Evolutionary conservation across 306 rosid species (phyloP), one percentile per base, ranked within the genome.

Genomic region (Cicer bijugum): DNA sequence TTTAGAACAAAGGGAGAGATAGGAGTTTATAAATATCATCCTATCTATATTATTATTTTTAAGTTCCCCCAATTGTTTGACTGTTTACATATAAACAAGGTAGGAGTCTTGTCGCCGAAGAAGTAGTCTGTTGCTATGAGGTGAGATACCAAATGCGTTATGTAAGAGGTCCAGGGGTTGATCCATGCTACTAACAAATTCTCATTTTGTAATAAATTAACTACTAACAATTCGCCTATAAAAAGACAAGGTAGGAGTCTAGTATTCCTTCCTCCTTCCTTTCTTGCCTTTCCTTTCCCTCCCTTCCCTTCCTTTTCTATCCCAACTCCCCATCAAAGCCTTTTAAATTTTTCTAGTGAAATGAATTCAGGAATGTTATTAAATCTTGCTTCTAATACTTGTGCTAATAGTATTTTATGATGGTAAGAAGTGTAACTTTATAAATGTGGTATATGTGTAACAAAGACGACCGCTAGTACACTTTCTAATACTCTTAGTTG

Each of bases 321-420:
- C 19, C 5, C 8, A 35, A 60, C 45, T 60, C 12, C 20, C 19
- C 12, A 12, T 35, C 12, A 37, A 59, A 35, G 7, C 46, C 20
- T 38, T 50, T 14, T 8, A 60, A 19, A 37, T 45, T 35, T 35
- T 71, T 42, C 44, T 55, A 45, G 37, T 42, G 12, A 4, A 64
- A 16, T 50, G 20, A 45, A 15, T 61, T 51, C 50, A 65, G 80
- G 15, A 67, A 55, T 9, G 44, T 52, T 15, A 59, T n/a, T 62
- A 52, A 63, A 53, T 44, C 66, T 71, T 12, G 15, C 28, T 66
- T 14, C 63, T 57, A 9, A 33, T 68, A 48, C 75, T 67, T 66
- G 57, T 74, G 70, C 39, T 59, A 37, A 23, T 45, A 35, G 55
- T 63, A 11, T 37, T 72, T 53, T 45, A 43, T 16, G 67, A 37